phyloP scores from a whole-genome alignment of 164 flowering plant species.

The Echeveria elegans region DNA sequence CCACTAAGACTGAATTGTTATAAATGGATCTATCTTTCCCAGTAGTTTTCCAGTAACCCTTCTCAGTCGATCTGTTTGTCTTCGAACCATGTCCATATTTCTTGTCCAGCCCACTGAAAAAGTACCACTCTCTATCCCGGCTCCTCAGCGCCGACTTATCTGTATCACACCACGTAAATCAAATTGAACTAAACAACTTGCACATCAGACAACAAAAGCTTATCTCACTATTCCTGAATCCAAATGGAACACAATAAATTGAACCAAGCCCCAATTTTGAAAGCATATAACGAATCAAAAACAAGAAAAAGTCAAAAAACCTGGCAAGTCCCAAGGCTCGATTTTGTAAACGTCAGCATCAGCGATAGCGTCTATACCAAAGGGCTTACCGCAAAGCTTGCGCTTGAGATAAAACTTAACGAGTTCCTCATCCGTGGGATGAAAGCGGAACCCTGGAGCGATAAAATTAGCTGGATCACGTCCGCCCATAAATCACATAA shows the following conservation, averaged over 20 bases:
- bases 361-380: constrained; percentile 16
- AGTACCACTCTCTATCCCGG: constrained; percentile 40
- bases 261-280: neutral
- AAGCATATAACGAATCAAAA: no score
- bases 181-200: no score
- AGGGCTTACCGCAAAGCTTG: constrained; percentile 15
- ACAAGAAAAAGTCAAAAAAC: neutral
- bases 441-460: constrained; percentile 25
- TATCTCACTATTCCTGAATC: no score
- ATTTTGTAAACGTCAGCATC: constrained; percentile 18
- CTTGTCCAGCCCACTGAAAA: constrained; percentile 35
- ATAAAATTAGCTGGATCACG: constrained; percentile 10
- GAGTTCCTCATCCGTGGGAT: constrained; percentile 24
- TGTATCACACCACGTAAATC: no score
- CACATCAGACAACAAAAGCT: neutral
- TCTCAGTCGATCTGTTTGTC: constrained; percentile 37
- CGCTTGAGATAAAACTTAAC: constrained; percentile 19
- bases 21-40: constrained; percentile 30
- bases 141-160: constrained; percentile 28
- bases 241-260: no score
- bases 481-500: constrained; percentile 5
- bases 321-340: constrained; percentile 27
- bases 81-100: constrained; percentile 35
- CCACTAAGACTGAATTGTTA: constrained; percentile 21
- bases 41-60: constrained; percentile 42